These are phyloP conservation scores for Gelatoporia subvermispora DNA, from an alignment of 768 basidiomycete species.

Conservation along the genomic window DNA sequence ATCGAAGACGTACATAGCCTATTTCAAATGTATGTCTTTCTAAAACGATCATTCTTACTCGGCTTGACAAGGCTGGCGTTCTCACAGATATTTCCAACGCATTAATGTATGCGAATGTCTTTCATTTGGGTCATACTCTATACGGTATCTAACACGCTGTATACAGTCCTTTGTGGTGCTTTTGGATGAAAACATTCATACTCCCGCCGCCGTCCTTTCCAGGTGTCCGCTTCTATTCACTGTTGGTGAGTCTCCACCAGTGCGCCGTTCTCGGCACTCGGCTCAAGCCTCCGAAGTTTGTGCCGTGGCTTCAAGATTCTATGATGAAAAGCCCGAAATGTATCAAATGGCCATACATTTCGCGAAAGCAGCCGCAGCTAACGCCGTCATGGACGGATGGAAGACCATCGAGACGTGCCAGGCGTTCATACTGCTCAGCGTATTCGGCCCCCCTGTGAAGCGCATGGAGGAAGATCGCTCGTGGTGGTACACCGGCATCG, in stretches of 20 bases:
- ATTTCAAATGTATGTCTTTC: constrained; percentile 25
- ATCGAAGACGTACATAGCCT: constrained; percentile 23
- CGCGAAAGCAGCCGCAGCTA: constrained; percentile 56
- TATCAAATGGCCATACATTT: constrained; percentile 57
- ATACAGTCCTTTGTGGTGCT: constrained; percentile 52
- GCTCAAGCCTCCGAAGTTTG: constrained; percentile 43
- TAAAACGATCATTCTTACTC: too few species aligned
- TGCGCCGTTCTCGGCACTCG: background rate
- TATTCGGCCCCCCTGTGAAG: constrained; percentile 57
- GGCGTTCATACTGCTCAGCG: constrained; percentile 65
- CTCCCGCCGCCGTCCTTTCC: constrained; percentile 47
- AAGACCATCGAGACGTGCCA: constrained; percentile 76
- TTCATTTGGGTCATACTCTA: constrained; percentile 7
- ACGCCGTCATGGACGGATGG: constrained; percentile 53
- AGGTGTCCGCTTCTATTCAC: constrained; percentile 57
- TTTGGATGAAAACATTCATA: constrained; percentile 53
- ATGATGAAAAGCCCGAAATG: constrained; percentile 48
- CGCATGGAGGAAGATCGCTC: constrained; percentile 69
- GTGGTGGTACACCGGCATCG: constrained; percentile 70
- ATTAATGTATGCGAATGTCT: constrained; percentile 40
- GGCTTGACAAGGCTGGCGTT: background rate
- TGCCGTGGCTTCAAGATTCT: constrained; percentile 65
- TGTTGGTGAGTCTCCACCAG: constrained; percentile 40
- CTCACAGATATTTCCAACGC: constrained; percentile 39
- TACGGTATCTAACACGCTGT: constrained; percentile 26